Conservation (phyloP, 306 rosid genomes). For the Malus orientalis region DNA sequence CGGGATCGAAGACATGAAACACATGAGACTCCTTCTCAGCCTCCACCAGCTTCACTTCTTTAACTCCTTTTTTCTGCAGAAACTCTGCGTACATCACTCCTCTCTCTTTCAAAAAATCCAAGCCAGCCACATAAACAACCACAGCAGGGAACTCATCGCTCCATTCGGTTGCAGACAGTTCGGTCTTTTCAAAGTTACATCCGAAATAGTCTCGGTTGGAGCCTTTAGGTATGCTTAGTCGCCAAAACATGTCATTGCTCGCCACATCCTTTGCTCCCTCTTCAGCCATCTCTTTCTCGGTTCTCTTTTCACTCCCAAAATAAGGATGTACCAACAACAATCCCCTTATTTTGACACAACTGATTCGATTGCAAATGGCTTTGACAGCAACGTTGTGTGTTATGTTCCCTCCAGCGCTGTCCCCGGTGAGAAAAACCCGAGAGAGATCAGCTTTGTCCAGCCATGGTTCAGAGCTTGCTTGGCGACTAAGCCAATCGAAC, state of each 20-base stretch:
- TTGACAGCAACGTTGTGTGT: slow-evolving; percentile 55
- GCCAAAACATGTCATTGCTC: slow-evolving; percentile 54
- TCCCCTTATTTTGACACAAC: slow-evolving; percentile 40
- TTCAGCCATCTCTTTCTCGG: slow-evolving; percentile 36
- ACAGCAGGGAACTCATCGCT: slow-evolving; percentile 38
- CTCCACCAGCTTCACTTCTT: slow-evolving; percentile 52
- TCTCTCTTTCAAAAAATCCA: slow-evolving; percentile 70
- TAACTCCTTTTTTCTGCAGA: slow-evolving; percentile 39
- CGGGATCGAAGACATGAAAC: slow-evolving; percentile 46
- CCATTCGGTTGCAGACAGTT: slow-evolving; percentile 32
- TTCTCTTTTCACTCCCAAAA: slow-evolving; percentile 75
- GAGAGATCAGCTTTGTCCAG: slow-evolving; percentile 44
- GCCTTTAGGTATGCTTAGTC: slow-evolving; percentile 53
- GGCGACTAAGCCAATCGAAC: slow-evolving; percentile 53
- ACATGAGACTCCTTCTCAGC: slow-evolving; percentile 44
- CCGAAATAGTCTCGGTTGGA: slow-evolving; percentile 48
- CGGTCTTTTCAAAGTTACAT: slow-evolving; percentile 49
- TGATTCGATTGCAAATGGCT: slow-evolving; percentile 12
- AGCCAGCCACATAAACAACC: slow-evolving; percentile 66
- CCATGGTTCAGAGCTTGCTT: slow-evolving; percentile 43
- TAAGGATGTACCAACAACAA: slow-evolving; percentile 65
- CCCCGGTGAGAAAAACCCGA: slow-evolving; percentile 66
- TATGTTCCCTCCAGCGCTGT: slow-evolving; percentile 92
- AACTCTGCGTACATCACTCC: slow-evolving; percentile 68
- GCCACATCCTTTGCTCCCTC: slow-evolving; percentile 22